Evolutionary conservation across 2,329 filamentous ascomycete genomes (phyloP).

Genomic region (Talaromyces marneffei): DNA sequence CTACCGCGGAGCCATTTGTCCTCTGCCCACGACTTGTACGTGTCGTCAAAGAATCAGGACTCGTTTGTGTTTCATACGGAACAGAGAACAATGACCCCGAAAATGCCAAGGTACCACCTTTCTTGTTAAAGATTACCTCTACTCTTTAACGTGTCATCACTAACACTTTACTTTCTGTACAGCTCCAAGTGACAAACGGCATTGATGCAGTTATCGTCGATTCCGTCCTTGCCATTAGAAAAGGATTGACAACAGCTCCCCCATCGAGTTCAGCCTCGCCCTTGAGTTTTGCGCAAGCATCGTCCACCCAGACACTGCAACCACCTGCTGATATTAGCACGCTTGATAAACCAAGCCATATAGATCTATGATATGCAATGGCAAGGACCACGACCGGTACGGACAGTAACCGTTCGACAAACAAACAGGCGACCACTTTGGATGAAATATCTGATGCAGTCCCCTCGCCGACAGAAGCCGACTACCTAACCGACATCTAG

Average conservation of each 20-base stretch:
- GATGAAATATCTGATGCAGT: neutral
- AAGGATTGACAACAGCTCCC: constrained; percentile 62
- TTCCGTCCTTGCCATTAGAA: constrained; percentile 84
- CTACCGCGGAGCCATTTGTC: constrained; percentile 79
- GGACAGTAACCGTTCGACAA: neutral
- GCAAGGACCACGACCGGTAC: neutral
- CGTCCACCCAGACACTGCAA: constrained; percentile 8
- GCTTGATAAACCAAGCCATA: neutral
- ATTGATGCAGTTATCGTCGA: constrained; percentile 98
- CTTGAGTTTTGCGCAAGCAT: constrained; percentile 7
- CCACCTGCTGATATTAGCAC: constrained; percentile 10
- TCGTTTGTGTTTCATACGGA: constrained; percentile 96
- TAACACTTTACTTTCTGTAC: constrained; percentile 17
- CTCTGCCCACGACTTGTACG: constrained; percentile 81
- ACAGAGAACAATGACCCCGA: constrained; percentile 77
- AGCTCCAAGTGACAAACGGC: constrained; percentile 87
- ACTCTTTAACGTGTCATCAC: neutral
- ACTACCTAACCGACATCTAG: constrained; percentile 1
- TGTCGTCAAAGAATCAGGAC: constrained; percentile 87
- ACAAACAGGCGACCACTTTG: neutral
- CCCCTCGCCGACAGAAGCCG: neutral
- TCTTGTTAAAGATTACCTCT: neutral
- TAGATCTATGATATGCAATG: neutral
- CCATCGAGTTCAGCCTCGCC: constrained; percentile 20
- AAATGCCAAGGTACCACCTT: constrained; percentile 72